Conservation (phyloP, 176 grass and related monocot genomes). For the Carex myosuroides region DNA sequence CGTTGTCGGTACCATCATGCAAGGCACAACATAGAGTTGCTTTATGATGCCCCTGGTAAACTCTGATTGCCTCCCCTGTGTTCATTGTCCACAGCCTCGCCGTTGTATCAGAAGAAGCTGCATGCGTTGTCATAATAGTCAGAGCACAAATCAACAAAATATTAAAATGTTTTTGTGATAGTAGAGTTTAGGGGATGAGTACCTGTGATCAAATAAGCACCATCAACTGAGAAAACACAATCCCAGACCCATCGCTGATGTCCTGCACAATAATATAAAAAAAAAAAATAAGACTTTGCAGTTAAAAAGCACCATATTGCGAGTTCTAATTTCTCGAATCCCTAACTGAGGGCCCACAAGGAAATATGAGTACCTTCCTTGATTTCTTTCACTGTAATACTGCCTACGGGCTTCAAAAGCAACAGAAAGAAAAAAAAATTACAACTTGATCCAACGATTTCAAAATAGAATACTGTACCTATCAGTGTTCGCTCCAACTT, state of each 20-base stretch:
- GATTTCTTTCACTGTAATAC: not conserved
- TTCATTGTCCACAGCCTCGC: constrained; percentile 74
- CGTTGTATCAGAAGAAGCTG: constrained; percentile 91
- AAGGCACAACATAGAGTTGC: constrained; percentile 67
- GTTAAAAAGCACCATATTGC: not conserved
- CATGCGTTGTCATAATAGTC: constrained; percentile 14
- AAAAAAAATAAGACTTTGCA: not conserved
- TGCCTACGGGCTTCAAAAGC: not conserved
- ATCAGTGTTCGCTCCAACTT: constrained; percentile 76
- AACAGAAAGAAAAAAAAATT: not conserved
- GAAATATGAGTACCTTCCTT: not conserved
- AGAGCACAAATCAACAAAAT: not conserved
- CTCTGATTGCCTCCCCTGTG: constrained; percentile 65
- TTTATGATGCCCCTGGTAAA: constrained; percentile 91
- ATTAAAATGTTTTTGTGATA: not conserved
- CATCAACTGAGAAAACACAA: constrained; percentile 87
- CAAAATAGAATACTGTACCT: constrained; percentile 34
- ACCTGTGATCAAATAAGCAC: constrained; percentile 91
- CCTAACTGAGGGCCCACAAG: not conserved
- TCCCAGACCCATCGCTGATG: constrained; percentile 97
- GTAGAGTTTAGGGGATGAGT: not conserved
- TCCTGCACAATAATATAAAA: constrained; percentile 25
- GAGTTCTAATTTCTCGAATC: not conserved
- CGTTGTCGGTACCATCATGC: constrained; percentile 60
- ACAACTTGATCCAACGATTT: not conserved